phyloP scores from a whole-genome alignment of 148 eudicot species.

The Rhododendron simsii region DNA sequence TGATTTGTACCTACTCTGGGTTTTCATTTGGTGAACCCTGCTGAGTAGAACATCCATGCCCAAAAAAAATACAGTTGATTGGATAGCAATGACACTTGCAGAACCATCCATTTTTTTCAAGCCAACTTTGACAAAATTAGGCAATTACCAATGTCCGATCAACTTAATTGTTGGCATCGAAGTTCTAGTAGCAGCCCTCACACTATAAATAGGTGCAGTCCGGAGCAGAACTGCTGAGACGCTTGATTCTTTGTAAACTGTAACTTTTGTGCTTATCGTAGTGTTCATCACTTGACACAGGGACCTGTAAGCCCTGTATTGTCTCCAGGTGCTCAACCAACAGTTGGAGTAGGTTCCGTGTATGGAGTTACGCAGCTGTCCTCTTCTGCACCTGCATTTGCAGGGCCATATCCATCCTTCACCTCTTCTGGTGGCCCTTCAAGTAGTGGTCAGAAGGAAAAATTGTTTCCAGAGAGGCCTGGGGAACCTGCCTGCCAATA shows the following conservation, averaged over 20 bases:
- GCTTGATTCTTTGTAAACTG: background rate
- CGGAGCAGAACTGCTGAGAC: background rate
- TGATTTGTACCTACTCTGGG: background rate
- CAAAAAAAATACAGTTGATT: background rate
- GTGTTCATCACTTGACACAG: slow-evolving; percentile 32
- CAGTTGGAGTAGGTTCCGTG: slow-evolving; percentile 48
- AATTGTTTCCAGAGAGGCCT: slow-evolving; percentile 47
- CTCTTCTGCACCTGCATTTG: slow-evolving; percentile 53
- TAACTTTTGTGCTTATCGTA: background rate
- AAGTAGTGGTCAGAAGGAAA: slow-evolving; percentile 35
- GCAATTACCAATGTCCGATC: background rate
- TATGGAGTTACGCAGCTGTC: slow-evolving; percentile 63
- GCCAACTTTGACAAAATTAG: background rate
- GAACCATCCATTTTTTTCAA: background rate
- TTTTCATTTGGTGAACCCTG: background rate
- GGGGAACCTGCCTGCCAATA: slow-evolving; percentile 69
- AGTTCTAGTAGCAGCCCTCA: background rate
- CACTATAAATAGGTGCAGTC: background rate
- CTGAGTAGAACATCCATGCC: background rate
- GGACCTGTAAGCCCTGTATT: slow-evolving; percentile 74
- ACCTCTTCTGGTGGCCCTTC: slow-evolving; percentile 47
- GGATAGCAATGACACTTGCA: background rate
- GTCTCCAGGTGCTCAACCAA: slow-evolving; percentile 71
- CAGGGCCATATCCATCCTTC: slow-evolving; percentile 46
- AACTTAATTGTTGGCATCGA: background rate